phyloP scores from a whole-genome alignment of 1,284 basidiomycete species.

The Cutaneotrichosporon mucoides region DNA sequence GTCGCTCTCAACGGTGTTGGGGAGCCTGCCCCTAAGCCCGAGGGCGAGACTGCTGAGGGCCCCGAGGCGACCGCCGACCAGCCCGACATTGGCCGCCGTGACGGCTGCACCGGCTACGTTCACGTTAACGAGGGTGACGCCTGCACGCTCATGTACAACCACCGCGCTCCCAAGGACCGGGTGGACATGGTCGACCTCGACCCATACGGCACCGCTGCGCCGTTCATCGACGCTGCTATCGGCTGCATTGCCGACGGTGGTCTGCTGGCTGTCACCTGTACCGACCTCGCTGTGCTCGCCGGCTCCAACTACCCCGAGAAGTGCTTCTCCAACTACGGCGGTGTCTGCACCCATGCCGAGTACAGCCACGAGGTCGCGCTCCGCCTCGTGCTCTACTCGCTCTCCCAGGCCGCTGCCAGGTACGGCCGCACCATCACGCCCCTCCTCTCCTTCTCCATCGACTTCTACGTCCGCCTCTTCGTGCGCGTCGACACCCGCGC shows the following conservation, averaged over 20 bases:
- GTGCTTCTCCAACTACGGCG: conserved; percentile 94
- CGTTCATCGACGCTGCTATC: conserved; percentile 96
- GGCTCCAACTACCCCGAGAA: conserved; percentile 96
- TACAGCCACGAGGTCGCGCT: conserved; percentile 91
- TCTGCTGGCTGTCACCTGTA: conserved; percentile 94
- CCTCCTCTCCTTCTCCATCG: conserved; percentile 88
- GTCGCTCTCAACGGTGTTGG: conserved; percentile 81
- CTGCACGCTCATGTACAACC: conserved; percentile 87
- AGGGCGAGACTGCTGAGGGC: conserved; percentile 4
- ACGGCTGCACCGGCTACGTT: conserved; percentile 58
- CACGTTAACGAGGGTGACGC: conserved; percentile 86
- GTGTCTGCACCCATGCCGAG: conserved; percentile 84
- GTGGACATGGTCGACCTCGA: conserved; percentile 96
- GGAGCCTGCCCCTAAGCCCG: conserved; percentile 13
- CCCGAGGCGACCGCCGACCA: conserved; percentile 3
- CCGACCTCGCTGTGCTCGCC: conserved; percentile 88
- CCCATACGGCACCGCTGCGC: conserved; percentile 94
- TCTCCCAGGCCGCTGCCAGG: conserved; percentile 80
- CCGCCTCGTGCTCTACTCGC: conserved; percentile 77
- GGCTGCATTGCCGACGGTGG: conserved; percentile 84
- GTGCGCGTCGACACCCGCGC: conserved; percentile 72
- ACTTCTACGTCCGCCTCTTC: conserved; percentile 95
- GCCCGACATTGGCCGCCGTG: conserved; percentile 35
- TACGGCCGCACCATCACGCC: conserved; percentile 92
- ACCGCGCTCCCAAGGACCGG: conserved; percentile 64